phyloP scores from a whole-genome alignment of 371 early-diverging fungal genomes.

The Mucor racemosus region DNA sequence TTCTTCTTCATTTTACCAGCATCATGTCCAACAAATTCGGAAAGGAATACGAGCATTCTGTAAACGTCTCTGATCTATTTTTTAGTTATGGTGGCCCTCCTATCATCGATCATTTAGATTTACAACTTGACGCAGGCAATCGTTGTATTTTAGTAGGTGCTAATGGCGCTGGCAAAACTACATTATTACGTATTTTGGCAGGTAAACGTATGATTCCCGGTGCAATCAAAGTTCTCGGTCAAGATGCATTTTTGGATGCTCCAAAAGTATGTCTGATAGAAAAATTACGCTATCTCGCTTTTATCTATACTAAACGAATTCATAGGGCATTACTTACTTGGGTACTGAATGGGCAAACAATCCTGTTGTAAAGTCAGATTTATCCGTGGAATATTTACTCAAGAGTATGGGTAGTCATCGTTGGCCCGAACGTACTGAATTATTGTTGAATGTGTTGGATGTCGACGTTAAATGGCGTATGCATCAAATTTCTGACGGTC shows the following conservation, averaged over 20 bases:
- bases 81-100: constrained; percentile 67
- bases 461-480: constrained; percentile 77
- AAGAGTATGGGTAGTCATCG: constrained; percentile 70
- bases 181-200: constrained; percentile 67
- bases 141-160: constrained; percentile 67
- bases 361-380: constrained; percentile 61
- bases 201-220: constrained; percentile 72
- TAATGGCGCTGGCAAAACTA: constrained; percentile 76
- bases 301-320: neutral
- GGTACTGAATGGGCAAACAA: constrained; percentile 84
- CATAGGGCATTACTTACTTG: constrained; percentile 73
- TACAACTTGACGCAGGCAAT: constrained; percentile 58
- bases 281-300: neutral
- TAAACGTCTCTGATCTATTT: constrained; percentile 50
- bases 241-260: constrained; percentile 69
- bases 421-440: constrained; percentile 65
- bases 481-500: constrained; percentile 77
- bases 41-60: constrained; percentile 19
- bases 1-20: neutral
- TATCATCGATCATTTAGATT: constrained; percentile 60
- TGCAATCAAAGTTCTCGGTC: constrained; percentile 62
- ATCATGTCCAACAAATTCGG: constrained; percentile 15
- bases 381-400: constrained; percentile 71
- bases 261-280: constrained; percentile 32
- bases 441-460: constrained; percentile 70